Conservation (phyloP, 2,329 filamentous ascomycete genomes). For the Chaetomium olivaceum region DNA sequence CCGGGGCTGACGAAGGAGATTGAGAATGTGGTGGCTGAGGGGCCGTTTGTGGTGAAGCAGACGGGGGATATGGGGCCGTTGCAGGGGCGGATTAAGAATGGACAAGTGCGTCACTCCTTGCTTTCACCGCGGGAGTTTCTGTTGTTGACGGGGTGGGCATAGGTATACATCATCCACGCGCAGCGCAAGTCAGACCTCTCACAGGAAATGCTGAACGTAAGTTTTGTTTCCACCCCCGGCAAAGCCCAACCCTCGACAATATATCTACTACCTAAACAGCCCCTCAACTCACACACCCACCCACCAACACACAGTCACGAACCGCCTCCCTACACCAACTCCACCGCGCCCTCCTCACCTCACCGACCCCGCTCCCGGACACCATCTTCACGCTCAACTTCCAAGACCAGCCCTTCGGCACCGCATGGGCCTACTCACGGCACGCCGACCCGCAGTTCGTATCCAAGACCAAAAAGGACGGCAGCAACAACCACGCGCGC, state of each 20-base stretch:
- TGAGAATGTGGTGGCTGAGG: conserved; percentile 46
- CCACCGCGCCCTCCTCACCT: conserved; percentile 53
- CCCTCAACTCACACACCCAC: neutral
- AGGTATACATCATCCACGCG: conserved; percentile 49
- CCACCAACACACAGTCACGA: conserved; percentile 42
- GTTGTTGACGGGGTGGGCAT: neutral
- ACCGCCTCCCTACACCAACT: conserved; percentile 56
- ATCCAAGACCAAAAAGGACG: conserved; percentile 25
- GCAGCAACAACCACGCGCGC: conserved; percentile 37
- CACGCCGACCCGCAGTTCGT: conserved; percentile 42
- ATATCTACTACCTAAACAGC: neutral
- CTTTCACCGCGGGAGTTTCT: neutral
- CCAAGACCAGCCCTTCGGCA: conserved; percentile 49
- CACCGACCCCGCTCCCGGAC: conserved; percentile 50
- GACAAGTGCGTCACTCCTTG: conserved; percentile 38
- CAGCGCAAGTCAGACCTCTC: conserved; percentile 45
- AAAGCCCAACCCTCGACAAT: neutral
- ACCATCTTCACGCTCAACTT: conserved; percentile 55
- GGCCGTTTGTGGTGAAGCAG: conserved; percentile 45
- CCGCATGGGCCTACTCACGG: conserved; percentile 50
- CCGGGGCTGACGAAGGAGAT: conserved; percentile 51
- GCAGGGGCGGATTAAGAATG: conserved; percentile 46
- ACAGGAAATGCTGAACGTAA: conserved; percentile 43
- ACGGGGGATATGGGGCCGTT: conserved; percentile 44
- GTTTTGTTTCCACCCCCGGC: neutral